These are phyloP conservation scores for Xanthoconium stramineum DNA, from an alignment of 768 basidiomycete genomes.

Conservation along the genomic window DNA sequence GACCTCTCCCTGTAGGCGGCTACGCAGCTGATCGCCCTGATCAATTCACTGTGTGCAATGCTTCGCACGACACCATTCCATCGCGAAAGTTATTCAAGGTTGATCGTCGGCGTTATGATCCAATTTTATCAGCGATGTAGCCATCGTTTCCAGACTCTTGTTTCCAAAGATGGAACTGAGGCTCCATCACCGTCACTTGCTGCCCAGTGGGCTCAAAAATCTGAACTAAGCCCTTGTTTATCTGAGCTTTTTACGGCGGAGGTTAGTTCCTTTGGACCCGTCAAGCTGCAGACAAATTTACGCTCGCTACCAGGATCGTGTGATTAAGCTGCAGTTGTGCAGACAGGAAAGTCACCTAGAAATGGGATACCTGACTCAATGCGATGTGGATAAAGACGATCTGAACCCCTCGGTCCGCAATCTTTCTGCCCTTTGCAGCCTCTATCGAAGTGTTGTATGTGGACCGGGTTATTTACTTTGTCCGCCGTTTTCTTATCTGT, in stretches of 20 bases:
- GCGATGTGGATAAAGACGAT: conserved; percentile 54
- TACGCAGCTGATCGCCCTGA: conserved; percentile 81
- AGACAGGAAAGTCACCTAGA: conserved; percentile 81
- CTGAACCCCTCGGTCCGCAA: conserved; percentile 71
- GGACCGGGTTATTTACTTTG: neutral
- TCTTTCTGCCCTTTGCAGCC: conserved; percentile 67
- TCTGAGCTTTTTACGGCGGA: conserved; percentile 55
- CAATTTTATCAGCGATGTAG: conserved; percentile 96
- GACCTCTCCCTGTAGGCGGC: conserved; percentile 54
- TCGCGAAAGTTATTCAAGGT: conserved; percentile 88
- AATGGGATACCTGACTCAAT: conserved; percentile 57
- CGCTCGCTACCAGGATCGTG: conserved; percentile 33
- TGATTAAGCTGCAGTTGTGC: conserved; percentile 55
- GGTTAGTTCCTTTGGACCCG: conserved; percentile 38
- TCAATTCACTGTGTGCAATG: conserved; percentile 92
- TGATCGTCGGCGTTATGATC: conserved; percentile 90
- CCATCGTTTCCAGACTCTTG: conserved; percentile 77
- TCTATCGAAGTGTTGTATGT: conserved; percentile 86
- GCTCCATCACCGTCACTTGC: conserved; percentile 51
- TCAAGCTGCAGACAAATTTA: conserved; percentile 1
- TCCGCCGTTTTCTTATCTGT: conserved; percentile 8
- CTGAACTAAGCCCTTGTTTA: conserved; percentile 74
- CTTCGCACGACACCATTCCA: conserved; percentile 91
- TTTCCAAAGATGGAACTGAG: conserved; percentile 39
- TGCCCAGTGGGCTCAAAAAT: conserved; percentile 81